phyloP scores from a whole-genome alignment of 805 yeast genomes.

The Kuraishia ogatae region DNA sequence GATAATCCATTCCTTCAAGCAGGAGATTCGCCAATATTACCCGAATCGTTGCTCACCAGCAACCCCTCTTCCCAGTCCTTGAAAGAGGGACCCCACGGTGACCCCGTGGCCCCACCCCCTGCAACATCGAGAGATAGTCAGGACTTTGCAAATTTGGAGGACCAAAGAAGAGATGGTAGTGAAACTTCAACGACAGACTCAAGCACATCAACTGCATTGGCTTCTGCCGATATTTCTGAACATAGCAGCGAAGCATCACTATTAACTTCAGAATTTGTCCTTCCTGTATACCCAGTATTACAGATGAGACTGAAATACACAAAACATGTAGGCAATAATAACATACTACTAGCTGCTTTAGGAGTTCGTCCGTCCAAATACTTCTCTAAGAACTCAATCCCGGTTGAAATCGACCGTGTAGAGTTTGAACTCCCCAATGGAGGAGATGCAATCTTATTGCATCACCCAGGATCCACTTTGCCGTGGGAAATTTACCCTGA shows the following conservation, averaged over 20 bases:
- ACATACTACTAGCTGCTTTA: slow-evolving; percentile 4
- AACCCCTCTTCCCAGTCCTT: not conserved
- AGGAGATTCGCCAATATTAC: not conserved
- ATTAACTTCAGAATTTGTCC: not conserved
- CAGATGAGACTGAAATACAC: slow-evolving; percentile 6
- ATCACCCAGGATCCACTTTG: not conserved
- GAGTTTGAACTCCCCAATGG: slow-evolving; percentile 1
- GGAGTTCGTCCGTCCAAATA: slow-evolving; percentile 4
- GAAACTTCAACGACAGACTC: no score
- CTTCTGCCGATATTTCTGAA: not conserved
- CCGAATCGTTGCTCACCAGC: not conserved
- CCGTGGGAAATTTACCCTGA: slow-evolving; percentile 4
- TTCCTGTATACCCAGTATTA: slow-evolving; percentile 3
- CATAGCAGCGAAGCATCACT: not conserved
- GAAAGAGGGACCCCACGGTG: not conserved
- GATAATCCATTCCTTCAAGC: not conserved
- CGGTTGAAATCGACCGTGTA: not conserved
- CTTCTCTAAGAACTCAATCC: not conserved
- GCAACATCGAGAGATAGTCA: not conserved
- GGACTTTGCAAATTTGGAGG: not conserved
- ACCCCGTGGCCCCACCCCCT: not conserved
- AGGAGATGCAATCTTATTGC: not conserved
- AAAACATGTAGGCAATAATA: not conserved
- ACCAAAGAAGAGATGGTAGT: not conserved
- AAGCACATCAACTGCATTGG: no score